Evolutionary conservation across 2,329 filamentous ascomycete genomes (phyloP).

Genomic region (Cadophora sp.): DNA sequence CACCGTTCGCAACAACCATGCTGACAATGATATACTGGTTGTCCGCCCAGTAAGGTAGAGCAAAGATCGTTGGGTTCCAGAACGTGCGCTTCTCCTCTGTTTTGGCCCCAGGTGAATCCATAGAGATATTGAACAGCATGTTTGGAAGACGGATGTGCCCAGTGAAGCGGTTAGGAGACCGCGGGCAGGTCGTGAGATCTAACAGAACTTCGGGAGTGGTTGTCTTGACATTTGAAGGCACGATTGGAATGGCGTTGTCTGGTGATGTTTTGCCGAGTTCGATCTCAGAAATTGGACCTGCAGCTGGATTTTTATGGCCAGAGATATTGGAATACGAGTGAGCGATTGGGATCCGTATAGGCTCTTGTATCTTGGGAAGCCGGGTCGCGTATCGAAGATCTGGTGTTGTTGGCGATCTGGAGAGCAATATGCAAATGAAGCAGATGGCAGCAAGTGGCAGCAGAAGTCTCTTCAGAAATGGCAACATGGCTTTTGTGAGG

Average conservation of each 20-base stretch:
- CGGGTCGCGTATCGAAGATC: neutral
- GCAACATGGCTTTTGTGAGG: conserved; percentile 20
- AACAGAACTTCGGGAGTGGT: conserved; percentile 26
- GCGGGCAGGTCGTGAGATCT: conserved; percentile 31
- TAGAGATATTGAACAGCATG: conserved; percentile 47
- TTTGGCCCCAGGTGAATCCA: conserved; percentile 36
- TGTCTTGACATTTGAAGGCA: neutral
- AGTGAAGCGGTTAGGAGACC: conserved; percentile 43
- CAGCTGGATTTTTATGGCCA: neutral
- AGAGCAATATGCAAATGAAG: conserved; percentile 24
- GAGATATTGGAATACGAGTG: conserved; percentile 26
- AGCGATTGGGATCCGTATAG: conserved; percentile 21
- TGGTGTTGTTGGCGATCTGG: neutral
- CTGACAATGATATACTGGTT: conserved; percentile 49
- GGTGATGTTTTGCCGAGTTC: neutral
- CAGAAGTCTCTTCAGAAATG: conserved; percentile 28
- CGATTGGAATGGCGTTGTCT: neutral
- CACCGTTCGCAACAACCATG: conserved; percentile 45
- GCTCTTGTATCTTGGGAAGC: conserved; percentile 7
- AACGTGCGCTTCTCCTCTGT: conserved; percentile 42
- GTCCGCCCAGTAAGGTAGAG: conserved; percentile 48
- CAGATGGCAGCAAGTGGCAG: conserved; percentile 31
- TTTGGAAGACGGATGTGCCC: conserved; percentile 46
- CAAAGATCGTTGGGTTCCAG: conserved; percentile 50
- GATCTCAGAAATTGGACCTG: neutral